Evolutionary conservation across 495 filamentous ascomycete genomes (phyloP), one percentile per base, ranked within the genome.

Genomic region (Xylaria curta): DNA sequence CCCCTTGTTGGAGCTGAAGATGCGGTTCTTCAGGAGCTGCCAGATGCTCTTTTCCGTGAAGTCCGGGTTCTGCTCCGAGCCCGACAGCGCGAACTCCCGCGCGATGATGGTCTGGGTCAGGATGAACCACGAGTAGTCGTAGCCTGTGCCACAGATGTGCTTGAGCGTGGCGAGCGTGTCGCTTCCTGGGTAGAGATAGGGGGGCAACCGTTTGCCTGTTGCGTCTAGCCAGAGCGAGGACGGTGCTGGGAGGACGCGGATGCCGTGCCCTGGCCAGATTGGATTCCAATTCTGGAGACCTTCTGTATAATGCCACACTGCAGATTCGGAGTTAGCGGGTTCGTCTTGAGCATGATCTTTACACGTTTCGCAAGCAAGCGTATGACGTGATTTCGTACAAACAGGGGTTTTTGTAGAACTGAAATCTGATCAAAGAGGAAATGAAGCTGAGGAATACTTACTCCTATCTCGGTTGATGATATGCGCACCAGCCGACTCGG

Each of bases 81-180:
- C 85, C 0, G 85, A 87, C 17, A 87, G 82, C 46, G 83, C 84
- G 56, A 87, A 87, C 75, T 87, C 85, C 44, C 83, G 80, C 40
- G 83, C 82, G 64, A 87, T 80, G 75, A 87, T 87, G 73, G 75
- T 76, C 65, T 83, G 83, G 77, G 85, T 79, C n/a, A 84, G 78
- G 59, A 87, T 80, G 73, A 87, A 87, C 85, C 85, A 87, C 13
- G 80, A 83, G 78, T 87, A 87, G 75, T 86, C 84, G 79, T 87
- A 82, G 2, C 85, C 85, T 0, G 85, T 87, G 67, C 75, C 74
- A 78, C 85, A 86, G 74, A 87, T 87, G 69, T 87, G 68, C 75
- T 85, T 84, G 24, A 87, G 82, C 33, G 85, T 87, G 0, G 81
- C 82, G 10, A 87, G 76, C 1, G 85, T 87, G 72, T 87, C 85